Conservation (phyloP, 176 grass and related monocot species). For the Rhynchospora pubera region DNA sequence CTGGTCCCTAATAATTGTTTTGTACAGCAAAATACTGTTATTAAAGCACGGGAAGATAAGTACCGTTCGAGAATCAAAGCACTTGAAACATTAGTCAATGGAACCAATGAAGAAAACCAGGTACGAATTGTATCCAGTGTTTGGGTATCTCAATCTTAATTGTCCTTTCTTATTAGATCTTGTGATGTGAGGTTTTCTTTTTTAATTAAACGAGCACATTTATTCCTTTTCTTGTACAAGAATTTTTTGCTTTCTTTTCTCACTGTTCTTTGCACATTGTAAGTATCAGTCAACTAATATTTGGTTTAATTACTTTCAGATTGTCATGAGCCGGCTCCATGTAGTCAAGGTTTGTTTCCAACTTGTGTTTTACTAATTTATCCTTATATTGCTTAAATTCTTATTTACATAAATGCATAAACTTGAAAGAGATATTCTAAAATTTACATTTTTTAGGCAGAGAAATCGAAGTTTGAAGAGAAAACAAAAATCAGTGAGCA, state of each 20-base stretch:
- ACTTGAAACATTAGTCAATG: conserved; percentile 72
- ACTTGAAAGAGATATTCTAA: conserved; percentile 1
- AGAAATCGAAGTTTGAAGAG: conserved; percentile 78
- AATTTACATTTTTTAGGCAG: conserved; percentile 45
- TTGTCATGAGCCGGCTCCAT: conserved; percentile 59
- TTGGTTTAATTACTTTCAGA: conserved; percentile 40
- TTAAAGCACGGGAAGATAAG: conserved; percentile 70
- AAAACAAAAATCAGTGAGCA: conserved; percentile 56
- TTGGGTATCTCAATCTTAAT: background rate
- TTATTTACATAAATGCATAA: background rate
- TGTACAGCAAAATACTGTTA: conserved; percentile 79
- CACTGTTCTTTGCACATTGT: conserved; percentile 12
- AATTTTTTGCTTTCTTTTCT: background rate
- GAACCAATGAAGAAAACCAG: conserved; percentile 94
- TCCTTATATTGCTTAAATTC: conserved; percentile 12
- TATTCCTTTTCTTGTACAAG: background rate
- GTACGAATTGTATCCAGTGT: conserved; percentile 27
- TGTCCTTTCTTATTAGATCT: background rate
- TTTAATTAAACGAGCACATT: background rate
- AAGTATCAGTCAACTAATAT: conserved; percentile 6
- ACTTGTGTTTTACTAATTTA: conserved; percentile 21
- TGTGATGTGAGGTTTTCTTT: background rate
- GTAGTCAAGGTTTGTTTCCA: conserved; percentile 52
- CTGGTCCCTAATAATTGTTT: conserved; percentile 21
- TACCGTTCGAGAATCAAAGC: conserved; percentile 70